Conservation (phyloP, 768 basidiomycete genomes). For the Termitomyces sp. region DNA sequence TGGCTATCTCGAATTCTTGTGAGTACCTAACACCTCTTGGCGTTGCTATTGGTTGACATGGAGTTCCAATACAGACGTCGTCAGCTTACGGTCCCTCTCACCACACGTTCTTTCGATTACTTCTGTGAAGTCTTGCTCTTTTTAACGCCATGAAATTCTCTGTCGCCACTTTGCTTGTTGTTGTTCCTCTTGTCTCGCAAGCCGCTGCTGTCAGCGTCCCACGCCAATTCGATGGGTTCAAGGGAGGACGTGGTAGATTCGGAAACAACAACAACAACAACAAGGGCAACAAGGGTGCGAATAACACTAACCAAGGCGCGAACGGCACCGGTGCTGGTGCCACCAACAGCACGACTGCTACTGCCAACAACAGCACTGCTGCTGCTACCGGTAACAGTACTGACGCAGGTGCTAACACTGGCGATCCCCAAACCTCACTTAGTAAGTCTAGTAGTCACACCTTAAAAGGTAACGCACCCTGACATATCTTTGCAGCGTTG, state of each 20-base stretch:
- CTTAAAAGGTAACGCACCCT: background rate
- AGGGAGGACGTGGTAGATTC: conserved; percentile 15
- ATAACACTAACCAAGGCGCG: background rate
- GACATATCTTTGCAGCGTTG: conserved; percentile 35
- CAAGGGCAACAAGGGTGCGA: background rate
- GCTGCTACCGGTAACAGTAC: conserved; percentile 14
- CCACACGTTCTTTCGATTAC: conserved; percentile 35
- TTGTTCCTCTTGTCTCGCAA: conserved; percentile 36
- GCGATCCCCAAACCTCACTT: conserved; percentile 43
- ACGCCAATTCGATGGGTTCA: conserved; percentile 20
- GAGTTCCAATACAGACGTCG: conserved; percentile 13
- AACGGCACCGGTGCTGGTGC: too few relatives aligned
- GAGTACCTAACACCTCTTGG: conserved; percentile 8
- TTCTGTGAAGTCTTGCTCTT: conserved; percentile 43
- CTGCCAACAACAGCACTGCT: background rate
- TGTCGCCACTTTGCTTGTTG: conserved; percentile 32
- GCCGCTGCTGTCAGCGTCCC: conserved; percentile 25
- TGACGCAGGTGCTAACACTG: conserved; percentile 2
- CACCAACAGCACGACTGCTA: background rate
- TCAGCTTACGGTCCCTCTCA: conserved; percentile 25
- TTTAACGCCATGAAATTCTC: conserved; percentile 48
- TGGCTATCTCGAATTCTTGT: conserved; percentile 24
- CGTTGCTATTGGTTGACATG: background rate
- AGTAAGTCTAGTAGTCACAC: conserved; percentile 23
- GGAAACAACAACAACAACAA: conserved; percentile 3